Base-by-base conservation (phyloP, 192 early-diverging fungal genomes). In the Dissophora globulifera region DNA sequence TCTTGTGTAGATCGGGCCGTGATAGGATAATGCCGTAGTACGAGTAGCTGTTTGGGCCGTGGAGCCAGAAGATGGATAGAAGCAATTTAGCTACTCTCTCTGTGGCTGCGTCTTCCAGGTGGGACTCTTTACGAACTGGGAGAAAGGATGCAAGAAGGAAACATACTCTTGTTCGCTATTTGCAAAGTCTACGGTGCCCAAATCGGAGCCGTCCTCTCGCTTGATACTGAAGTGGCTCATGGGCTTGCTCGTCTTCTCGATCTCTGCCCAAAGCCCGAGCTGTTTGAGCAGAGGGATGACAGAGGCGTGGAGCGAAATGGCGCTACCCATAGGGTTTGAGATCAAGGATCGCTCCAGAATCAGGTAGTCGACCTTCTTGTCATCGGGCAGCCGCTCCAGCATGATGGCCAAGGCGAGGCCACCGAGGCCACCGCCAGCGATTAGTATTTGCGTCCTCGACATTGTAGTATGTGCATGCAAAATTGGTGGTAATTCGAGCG, bases 141-240 rank as follows among this genome's bases (percentile, higher is more conserved):
- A n/a, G n/a, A n/a, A n/a, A n/a, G n/a, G n/a, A n/a, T n/a, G n/a
- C n/a, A n/a, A n/a, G n/a, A n/a, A n/a, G n/a, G n/a, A n/a, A n/a
- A n/a, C 59, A 27, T 74, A 64, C 69, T 74, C 61, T 3, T 27
- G 22, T 25, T 74, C 40, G 3, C 69, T 62, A 30, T 74, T 64
- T 11, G 61, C 61, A 59, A 64, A 74, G 29, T 74, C 61, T 11
- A 74, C 69, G 4, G 46, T 58, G 3, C 69, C 69, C 48, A 74
- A 31, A 47, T 74, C 69, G 22, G 69, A 74, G 23, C 69, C 69
- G 49, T 74, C 69, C 13, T 63, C 69, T 11, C 62, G 61, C 27
- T 74, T 74, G 55, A 74, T 74, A n/a, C 47, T 52, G 42, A 74
- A 74, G n/a, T 74, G 69, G 38, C 69, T 74, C 69, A 74, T 74